Base-by-base conservation (phyloP, 768 basidiomycete genomes). In the Obba rivulosa region DNA sequence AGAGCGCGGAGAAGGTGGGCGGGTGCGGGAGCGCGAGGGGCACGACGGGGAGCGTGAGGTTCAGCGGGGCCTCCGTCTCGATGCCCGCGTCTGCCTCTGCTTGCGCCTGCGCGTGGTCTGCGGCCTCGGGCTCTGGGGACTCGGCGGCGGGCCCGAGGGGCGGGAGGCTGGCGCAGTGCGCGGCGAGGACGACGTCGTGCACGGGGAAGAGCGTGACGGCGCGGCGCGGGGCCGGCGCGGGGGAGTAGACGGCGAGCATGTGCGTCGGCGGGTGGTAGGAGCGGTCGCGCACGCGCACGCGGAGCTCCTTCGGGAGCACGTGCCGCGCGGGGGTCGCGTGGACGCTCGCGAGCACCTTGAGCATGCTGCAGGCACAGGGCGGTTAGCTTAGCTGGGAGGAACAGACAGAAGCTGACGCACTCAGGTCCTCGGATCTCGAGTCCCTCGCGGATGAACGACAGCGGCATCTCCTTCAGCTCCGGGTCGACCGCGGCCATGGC, bases 11-110 rank as follows among this genome's bases (percentile, higher is more conserved):
- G 66, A 89, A 90, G 0, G 85, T 79, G 2, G 77, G 74, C 0
- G 85, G 79, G 2, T 84, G 82, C 2, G 89, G 88, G 11, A 92
- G 72, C 36, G 77, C 71, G 56, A 92, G 66, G 2, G 81, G 82
- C 11, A 89, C 71, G 16, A 91, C 77, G 18, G 89, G 87, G 4
- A 91, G 55, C 13, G 55, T 61, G 43, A 59, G 37, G 37, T 44
- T 41, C 7, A 7, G 13, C 28, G 28, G 28, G 7, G 28, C 28
- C 7, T 5, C 28, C 17, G 56, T 59, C 45, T 53, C 64, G 25
- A 53, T 43, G 20, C 45, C 49, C 43, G 51, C 56, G 41, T 23
- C 11, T 8, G 48, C 16, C 20, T 10, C 25, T 23, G 41, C 24
- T 8, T 17, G 38, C 8, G 38, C 38, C 5, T 5, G 8, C 5